phyloP scores from a whole-genome alignment of 768 basidiomycete species.

The Agaricus subrufescens region DNA sequence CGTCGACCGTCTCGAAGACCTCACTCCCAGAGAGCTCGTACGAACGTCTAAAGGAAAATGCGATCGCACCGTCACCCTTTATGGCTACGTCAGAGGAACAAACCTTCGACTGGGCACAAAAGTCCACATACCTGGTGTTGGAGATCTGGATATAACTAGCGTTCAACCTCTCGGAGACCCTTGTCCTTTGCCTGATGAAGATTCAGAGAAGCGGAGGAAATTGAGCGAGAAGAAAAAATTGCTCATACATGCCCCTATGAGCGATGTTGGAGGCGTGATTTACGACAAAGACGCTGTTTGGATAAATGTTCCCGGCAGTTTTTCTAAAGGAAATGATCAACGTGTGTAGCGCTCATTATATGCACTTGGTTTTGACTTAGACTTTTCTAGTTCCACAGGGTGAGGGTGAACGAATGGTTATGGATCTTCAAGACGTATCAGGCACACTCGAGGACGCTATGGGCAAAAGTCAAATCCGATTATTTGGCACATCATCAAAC shows the following conservation, averaged over 20 bases:
- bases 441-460: constrained; percentile 83
- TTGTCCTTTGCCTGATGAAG: constrained; percentile 87
- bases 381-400: constrained; percentile 61
- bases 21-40: constrained; percentile 83
- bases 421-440: constrained; percentile 86
- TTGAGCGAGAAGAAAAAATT: constrained; percentile 94
- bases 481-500: constrained; percentile 79
- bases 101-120: constrained; percentile 71
- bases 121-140: constrained; percentile 93
- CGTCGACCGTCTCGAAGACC: constrained; percentile 91
- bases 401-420: constrained; percentile 97
- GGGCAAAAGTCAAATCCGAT: constrained; percentile 71
- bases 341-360: constrained; percentile 31
- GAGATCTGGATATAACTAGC: constrained; percentile 75
- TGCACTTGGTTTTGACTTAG: neutral
- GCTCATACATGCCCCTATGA: constrained; percentile 96
- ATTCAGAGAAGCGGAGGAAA: constrained; percentile 87
- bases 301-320: constrained; percentile 95
- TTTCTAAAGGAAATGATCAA: constrained; percentile 71
- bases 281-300: constrained; percentile 99
- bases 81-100: constrained; percentile 92
- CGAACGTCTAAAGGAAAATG: constrained; percentile 79
- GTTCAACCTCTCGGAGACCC: constrained; percentile 85
- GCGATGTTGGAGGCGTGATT: constrained; percentile 92
- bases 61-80: constrained; percentile 90